Evolutionary conservation across 768 basidiomycete genomes (phyloP), one percentile per base, ranked within the genome.

Genomic region (Sutorius australiensis): DNA sequence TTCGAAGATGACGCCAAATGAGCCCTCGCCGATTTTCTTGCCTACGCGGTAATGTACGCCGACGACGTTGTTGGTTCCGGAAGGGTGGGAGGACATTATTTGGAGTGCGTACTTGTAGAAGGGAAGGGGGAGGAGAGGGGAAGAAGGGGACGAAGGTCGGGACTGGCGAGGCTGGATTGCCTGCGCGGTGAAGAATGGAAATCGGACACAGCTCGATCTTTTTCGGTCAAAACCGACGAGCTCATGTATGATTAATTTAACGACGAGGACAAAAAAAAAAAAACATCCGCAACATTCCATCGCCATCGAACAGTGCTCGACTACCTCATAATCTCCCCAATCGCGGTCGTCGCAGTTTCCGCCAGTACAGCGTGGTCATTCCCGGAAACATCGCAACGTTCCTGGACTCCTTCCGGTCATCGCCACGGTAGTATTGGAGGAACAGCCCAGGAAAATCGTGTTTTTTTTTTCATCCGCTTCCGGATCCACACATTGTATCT

Each of bases 1-100:
- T 76, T 91, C 90, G 60, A 88, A 92, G 72, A 91, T 92, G 78
- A 98, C 94, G 59, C 97, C 97, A 70, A 99, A 99, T 7, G 88
- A 91, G 57, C 97, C 97, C 72, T 99, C 97, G 58, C 97, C 97
- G 72, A 99, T 98, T 83, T 98, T 98, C 81, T 90, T 91, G 62
- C 95, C 95, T 19, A 98, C 95, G 52, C 92, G 85, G 76, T 95
- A 98, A 76, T 98, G 94, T n/a, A 89, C 84, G 48, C 95, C 93
- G 64, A 97, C 93, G 67, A 95, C 75, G 72, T 89, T 88, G 55
- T 85, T 79, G 39, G 81, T 81, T 4, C 83, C 80, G 41, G 80
- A 77, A 3, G 82, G 74, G 60, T 82, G 80, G 1, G 72, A 68
- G 54, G 81, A 69, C 83, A 84, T 85, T 59, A 72, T 65, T 47